Percentiles rank a stretch among this genome's conserved stretches.
Conservation (phyloP, 345 rosid genomes). For the Eucalyptus curtisii region DNA sequence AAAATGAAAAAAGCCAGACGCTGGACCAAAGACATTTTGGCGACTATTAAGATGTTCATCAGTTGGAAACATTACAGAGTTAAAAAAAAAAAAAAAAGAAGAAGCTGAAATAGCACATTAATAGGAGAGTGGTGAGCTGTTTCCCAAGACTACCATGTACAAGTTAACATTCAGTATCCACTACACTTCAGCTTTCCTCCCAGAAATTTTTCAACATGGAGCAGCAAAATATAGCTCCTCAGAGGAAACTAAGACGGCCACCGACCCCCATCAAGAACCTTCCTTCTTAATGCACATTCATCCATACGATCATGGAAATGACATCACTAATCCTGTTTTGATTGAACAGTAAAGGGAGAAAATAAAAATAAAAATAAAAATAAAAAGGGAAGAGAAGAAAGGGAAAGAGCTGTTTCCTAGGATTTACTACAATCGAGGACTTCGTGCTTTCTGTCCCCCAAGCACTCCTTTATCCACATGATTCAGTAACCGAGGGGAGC, state of each 20-base stretch:
- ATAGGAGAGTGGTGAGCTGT: background rate
- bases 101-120: background rate
- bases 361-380: background rate
- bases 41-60: background rate
- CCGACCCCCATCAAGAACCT: conserved; percentile 25
- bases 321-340: background rate
- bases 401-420: background rate
- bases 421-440: background rate
- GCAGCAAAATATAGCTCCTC: conserved; percentile 56
- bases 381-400: background rate
- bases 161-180: background rate
- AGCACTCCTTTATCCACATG: background rate
- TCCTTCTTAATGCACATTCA: conserved; percentile 31
- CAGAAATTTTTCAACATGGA: conserved; percentile 13
- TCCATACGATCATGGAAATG: conserved; percentile 2
- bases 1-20: background rate
- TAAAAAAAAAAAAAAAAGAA: background rate
- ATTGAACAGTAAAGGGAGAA: background rate
- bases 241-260: conserved; percentile 8
- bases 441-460: background rate
- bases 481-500: background rate
- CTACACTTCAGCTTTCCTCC: background rate
- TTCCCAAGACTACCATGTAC: background rate
- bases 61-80: background rate
- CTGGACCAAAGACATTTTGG: background rate